Percentiles rank a stretch among this genome's conserved stretches.
phyloP scores from a whole-genome alignment of 192 early-diverging fungal species.

The Allomyces macrogynus region DNA sequence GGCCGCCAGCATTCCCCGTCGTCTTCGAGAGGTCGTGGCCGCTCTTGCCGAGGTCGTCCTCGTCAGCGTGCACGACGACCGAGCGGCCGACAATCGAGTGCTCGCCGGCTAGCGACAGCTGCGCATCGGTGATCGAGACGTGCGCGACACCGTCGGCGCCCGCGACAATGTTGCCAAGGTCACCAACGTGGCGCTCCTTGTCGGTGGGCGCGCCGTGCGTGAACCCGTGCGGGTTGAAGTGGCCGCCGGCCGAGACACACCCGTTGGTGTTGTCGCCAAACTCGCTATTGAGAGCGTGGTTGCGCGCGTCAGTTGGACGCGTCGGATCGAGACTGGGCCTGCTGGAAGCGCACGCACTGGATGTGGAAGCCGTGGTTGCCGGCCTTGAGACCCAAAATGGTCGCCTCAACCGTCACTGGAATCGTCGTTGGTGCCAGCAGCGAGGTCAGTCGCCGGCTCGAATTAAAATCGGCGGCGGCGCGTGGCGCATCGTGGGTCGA shows the following conservation, averaged over 20 bases:
- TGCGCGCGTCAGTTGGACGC: too few species aligned
- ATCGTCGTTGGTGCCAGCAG: too few species aligned
- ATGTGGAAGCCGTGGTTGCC: constrained; percentile 80
- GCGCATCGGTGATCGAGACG: constrained; percentile 28
- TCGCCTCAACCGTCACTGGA: constrained; percentile 24
- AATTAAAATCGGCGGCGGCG: background rate
- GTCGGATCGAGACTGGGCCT: too few species aligned
- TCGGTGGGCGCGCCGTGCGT: constrained; percentile 59
- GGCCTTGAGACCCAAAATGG: constrained; percentile 36
- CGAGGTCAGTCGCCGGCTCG: too few species aligned
- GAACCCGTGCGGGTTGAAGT: constrained; percentile 62
- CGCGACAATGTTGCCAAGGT: constrained; percentile 67
- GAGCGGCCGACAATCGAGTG: constrained; percentile 62
- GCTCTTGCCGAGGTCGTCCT: constrained; percentile 69
- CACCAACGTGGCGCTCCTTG: constrained; percentile 60
- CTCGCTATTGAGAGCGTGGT: constrained; percentile 17
- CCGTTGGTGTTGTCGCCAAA: constrained; percentile 62
- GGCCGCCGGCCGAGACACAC: constrained; percentile 65
- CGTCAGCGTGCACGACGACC: constrained; percentile 61
- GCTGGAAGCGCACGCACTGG: constrained; percentile 15
- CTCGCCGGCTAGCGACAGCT: constrained; percentile 51
- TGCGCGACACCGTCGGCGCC: constrained; percentile 30
- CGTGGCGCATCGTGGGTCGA: too few species aligned
- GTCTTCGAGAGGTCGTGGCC: constrained; percentile 46
- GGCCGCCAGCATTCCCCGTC: constrained; percentile 76